Evolutionary conservation across 805 yeast species (phyloP), one percentile per base, ranked within the genome.

Genomic region (Grigorovia humatica): DNA sequence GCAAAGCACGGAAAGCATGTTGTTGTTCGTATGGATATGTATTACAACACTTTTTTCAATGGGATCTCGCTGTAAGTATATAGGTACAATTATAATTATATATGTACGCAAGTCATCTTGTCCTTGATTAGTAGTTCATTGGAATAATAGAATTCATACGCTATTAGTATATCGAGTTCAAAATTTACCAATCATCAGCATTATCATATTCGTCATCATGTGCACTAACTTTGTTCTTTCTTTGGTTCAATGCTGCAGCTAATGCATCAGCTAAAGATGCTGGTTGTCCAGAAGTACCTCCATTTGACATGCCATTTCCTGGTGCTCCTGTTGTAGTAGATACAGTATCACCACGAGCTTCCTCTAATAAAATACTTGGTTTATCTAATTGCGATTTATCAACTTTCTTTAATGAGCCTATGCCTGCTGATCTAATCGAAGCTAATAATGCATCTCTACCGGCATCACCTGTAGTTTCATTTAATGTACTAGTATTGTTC

Each of bases 201-300:
- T 85, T 89, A 59, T 90, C 96, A 57, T 86, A 95, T 6, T 47
- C 50, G 54, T 85, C 90, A 56, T 85, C 93, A 58, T 86, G 95
- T 54, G 85, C 93, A 56, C 88, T 96, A 8, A 91, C 95, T 66
- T 88, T 88, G 19, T 78, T 80, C 69, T 91, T 91, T 62, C 97
- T 78, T 52, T 80, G 79, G 60, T 76, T 85, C 57, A 91, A 75
- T 2, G 97, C 98, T 17, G 86, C 86, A 9, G 95, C 88, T 49
- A 89, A 71, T 0, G 96, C 96, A 66, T 87, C 95, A 1, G 96
- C 96, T 53, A 89, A 70, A 13, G 79, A 74, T 1, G 81, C 85
- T 1, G 85, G 80, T 3, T 78, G 82, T 9, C 78, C 76, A 11
- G 68, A 67, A 6, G 66, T 54, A 0, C 74, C 64, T 8, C 73